Conservation (phyloP, 441 rosid genomes). For the Rhodomyrtus psidioides region DNA sequence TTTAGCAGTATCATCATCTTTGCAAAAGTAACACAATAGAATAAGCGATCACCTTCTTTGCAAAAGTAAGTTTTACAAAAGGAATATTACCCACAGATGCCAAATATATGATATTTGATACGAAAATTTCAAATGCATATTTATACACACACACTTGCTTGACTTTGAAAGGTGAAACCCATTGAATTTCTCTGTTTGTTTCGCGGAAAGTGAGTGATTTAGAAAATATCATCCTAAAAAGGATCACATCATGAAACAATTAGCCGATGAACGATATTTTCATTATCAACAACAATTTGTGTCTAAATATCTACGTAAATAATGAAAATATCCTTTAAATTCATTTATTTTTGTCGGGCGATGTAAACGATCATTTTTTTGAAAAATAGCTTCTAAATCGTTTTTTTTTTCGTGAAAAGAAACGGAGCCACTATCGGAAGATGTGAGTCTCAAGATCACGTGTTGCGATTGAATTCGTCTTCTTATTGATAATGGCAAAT, state of each 20-base stretch:
- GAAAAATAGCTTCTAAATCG: too few species aligned
- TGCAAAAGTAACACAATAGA: background rate
- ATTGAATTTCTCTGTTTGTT: background rate
- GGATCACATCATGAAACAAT: too few species aligned
- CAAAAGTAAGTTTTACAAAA: background rate
- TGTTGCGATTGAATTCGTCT: background rate
- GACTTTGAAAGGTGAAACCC: background rate
- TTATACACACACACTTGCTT: too few species aligned
- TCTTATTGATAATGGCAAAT: background rate
- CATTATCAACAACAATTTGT: too few species aligned
- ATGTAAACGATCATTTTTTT: too few species aligned
- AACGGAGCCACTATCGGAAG: background rate
- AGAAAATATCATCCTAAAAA: too few species aligned
- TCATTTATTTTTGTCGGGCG: too few species aligned
- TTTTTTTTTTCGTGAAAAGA: too few species aligned
- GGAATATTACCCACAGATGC: background rate
- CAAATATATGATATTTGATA: background rate
- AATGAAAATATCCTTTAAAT: too few species aligned
- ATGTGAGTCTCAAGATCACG: background rate
- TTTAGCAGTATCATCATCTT: background rate
- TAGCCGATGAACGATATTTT: too few species aligned
- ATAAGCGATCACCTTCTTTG: background rate
- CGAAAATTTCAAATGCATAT: background rate
- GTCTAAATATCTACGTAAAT: too few species aligned
- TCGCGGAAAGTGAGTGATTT: too few species aligned